phyloP scores from a whole-genome alignment of 73 alveolate genomes.

The Tetrahymena borealis region DNA sequence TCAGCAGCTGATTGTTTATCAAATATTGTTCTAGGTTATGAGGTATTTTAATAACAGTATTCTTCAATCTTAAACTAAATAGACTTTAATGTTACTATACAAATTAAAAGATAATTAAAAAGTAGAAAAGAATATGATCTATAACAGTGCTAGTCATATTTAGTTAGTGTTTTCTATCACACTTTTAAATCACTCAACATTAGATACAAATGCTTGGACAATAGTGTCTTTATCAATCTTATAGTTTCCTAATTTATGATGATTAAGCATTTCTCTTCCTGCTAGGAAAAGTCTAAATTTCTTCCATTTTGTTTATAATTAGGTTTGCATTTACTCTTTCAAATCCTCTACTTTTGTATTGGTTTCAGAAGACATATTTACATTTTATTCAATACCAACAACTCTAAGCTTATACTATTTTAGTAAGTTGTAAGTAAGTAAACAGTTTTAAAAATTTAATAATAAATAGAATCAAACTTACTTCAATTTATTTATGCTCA shows the following conservation, averaged over 20 bases:
- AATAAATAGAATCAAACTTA: neutral
- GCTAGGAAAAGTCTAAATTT: neutral
- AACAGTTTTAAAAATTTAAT: neutral
- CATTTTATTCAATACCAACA: neutral
- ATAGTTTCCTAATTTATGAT: neutral
- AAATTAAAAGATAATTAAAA: too few species aligned
- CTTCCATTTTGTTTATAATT: neutral
- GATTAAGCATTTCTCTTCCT: slow-evolving; percentile 1
- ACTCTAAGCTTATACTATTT: neutral
- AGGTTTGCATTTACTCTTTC: neutral
- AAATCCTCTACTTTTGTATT: neutral
- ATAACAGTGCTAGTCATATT: too few species aligned
- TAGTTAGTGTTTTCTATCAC: neutral
- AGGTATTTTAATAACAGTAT: too few species aligned
- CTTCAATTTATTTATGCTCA: neutral
- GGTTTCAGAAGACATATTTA: neutral
- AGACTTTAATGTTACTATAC: too few species aligned
- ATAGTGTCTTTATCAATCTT: neutral
- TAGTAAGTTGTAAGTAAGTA: neutral
- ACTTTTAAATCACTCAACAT: neutral
- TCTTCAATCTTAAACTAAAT: too few species aligned
- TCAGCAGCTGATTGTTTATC: too few species aligned
- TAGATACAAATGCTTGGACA: neutral
- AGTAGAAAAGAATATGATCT: too few species aligned
- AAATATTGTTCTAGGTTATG: too few species aligned